A percentile compares a stretch with the other conserved stretches of the same genome.
These are phyloP conservation scores for Flaveria trinervia DNA, from an alignment of 129 eudicot species.

Conservation along the genomic window DNA sequence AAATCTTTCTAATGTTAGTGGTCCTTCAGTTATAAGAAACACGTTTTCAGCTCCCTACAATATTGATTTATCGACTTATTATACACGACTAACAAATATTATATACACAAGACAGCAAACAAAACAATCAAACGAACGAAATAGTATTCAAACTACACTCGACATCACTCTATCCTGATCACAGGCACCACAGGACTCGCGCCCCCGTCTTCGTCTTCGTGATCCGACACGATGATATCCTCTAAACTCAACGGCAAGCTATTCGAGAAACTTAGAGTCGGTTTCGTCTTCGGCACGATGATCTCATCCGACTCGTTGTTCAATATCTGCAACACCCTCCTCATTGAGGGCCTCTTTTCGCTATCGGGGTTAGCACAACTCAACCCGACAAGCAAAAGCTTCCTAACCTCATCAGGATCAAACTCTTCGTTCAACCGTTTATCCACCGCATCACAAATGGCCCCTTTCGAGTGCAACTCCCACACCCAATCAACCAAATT, in stretches of 20 bases:
- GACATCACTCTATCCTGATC: conserved; percentile 32
- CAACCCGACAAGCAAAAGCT: conserved; percentile 67
- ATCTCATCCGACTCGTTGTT: conserved; percentile 61
- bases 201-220: conserved; percentile 37
- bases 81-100: conserved; percentile 22
- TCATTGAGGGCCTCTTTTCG: conserved; percentile 77
- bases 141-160: conserved; percentile 9
- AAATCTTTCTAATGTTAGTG: neutral
- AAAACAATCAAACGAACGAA: conserved; percentile 13
- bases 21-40: neutral
- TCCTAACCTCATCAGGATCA: conserved; percentile 53
- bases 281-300: conserved; percentile 69
- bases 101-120: conserved; percentile 28
- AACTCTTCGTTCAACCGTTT: conserved; percentile 51
- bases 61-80: neutral
- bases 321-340: conserved; percentile 85
- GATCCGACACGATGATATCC: conserved; percentile 65
- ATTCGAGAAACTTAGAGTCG: conserved; percentile 63
- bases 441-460: conserved; percentile 65
- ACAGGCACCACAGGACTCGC: conserved; percentile 22
- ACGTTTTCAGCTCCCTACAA: neutral
- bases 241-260: conserved; percentile 63
- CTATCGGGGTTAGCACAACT: conserved; percentile 88
- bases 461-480: conserved; percentile 70
- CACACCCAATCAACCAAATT: conserved; percentile 95